These are phyloP conservation scores for Tulasnella calospora DNA, from an alignment of 768 basidiomycete species.

Conservation along the genomic window DNA sequence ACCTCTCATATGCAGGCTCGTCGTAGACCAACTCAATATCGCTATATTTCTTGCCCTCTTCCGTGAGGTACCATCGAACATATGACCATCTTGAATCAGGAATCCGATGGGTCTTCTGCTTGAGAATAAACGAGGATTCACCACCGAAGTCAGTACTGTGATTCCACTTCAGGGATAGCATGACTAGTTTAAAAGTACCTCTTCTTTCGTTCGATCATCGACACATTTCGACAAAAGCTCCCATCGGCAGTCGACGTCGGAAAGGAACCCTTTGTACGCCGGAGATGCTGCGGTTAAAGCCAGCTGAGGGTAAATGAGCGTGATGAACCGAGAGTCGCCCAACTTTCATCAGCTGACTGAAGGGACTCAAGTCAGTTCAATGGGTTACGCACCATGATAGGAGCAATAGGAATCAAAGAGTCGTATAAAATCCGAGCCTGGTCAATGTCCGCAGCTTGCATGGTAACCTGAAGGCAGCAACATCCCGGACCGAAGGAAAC, in stretches of 20 bases:
- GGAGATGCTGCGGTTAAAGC: slow-evolving; percentile 93
- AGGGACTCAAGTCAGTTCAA: no score
- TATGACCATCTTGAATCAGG: slow-evolving; percentile 97
- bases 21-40: slow-evolving; percentile 80
- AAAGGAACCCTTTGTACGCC: slow-evolving; percentile 85
- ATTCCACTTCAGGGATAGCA: no score
- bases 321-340: background rate
- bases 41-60: slow-evolving; percentile 87
- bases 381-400: slow-evolving; percentile 65
- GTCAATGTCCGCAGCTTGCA: slow-evolving; percentile 89
- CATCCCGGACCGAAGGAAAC: slow-evolving; percentile 99
- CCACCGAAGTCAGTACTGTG: no score
- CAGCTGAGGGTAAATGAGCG: slow-evolving; percentile 50
- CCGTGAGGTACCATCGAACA: slow-evolving; percentile 67
- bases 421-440: slow-evolving; percentile 94
- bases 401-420: slow-evolving; percentile 85
- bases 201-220: slow-evolving; percentile 92
- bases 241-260: slow-evolving; percentile 97
- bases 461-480: slow-evolving; percentile 93
- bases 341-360: no score
- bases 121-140: background rate
- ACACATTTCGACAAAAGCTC: slow-evolving; percentile 96
- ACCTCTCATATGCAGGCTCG: slow-evolving; percentile 60
- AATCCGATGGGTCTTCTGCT: slow-evolving; percentile 41
- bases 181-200: slow-evolving; percentile 84